Evolutionary conservation across 257 asterid genomes (phyloP).

Genomic region (Nemophila menziesii): DNA sequence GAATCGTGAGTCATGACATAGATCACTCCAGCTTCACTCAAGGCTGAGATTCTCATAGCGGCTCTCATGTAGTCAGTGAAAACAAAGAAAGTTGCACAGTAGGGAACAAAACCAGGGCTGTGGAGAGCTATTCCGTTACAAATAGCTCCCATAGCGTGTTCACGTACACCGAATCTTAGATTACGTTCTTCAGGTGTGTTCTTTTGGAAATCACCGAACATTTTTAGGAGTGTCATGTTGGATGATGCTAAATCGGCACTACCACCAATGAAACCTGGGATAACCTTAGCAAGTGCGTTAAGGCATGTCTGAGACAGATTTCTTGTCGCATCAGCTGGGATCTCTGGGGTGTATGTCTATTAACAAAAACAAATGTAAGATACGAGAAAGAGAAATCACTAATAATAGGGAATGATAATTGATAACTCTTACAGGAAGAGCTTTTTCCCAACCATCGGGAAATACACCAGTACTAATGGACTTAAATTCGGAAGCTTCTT

Average conservation of each 20-base stretch:
- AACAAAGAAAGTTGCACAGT: constrained; percentile 79
- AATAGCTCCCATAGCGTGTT: constrained; percentile 81
- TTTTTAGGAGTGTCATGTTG: constrained; percentile 73
- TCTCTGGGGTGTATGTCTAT: constrained; percentile 60
- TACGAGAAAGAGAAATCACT: neutral
- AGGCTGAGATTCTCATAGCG: constrained; percentile 77
- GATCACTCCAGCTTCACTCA: constrained; percentile 53
- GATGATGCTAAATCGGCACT: constrained; percentile 91
- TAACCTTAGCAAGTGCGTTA: constrained; percentile 65
- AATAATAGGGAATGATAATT: neutral
- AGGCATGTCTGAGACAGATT: constrained; percentile 54
- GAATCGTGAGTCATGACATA: constrained; percentile 73
- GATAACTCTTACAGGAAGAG: constrained; percentile 72
- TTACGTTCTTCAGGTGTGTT: constrained; percentile 57
- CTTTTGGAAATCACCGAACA: constrained; percentile 73
- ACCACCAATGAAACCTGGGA: constrained; percentile 81
- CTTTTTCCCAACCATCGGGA: constrained; percentile 70
- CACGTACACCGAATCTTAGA: constrained; percentile 61
- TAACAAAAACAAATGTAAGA: constrained; percentile 2
- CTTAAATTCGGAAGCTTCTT: constrained; percentile 57
- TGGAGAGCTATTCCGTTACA: constrained; percentile 71
- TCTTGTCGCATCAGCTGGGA: constrained; percentile 59
- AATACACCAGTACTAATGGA: constrained; percentile 40
- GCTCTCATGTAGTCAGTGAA: constrained; percentile 94
- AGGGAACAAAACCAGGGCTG: constrained; percentile 72